Conservation (phyloP, 139 green algal species). For the Asterochloris sp. region DNA sequence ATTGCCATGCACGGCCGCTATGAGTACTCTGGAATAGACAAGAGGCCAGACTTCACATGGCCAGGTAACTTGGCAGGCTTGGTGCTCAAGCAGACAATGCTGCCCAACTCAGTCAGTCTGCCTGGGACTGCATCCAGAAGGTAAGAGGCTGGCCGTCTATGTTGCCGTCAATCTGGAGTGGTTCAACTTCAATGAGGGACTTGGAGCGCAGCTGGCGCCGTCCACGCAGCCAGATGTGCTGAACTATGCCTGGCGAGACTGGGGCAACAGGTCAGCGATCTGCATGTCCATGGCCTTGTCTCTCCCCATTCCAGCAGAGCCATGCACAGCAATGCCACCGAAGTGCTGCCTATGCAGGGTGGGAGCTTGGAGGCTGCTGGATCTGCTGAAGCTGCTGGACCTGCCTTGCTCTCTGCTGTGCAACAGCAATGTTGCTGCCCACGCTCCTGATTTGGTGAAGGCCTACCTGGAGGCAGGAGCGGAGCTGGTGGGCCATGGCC, state of each 20-base stretch:
- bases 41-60: too few relatives aligned
- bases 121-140: too few relatives aligned
- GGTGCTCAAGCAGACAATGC: too few relatives aligned
- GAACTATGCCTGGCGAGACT: constrained; percentile 11
- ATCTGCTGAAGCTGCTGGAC: not conserved
- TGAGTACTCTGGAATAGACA: too few relatives aligned
- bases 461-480: not conserved
- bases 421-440: constrained; percentile 4
- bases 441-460: constrained; percentile 2
- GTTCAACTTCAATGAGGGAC: not conserved
- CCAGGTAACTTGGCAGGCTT: too few relatives aligned
- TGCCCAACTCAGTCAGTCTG: too few relatives aligned
- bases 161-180: constrained; percentile 8
- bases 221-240: not conserved
- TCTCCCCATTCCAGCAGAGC: not conserved
- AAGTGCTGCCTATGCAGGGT: not conserved
- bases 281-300: not conserved
- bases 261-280: constrained; percentile 4
- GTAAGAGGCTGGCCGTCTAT: constrained; percentile 1
- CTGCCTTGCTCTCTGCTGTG: constrained; percentile 4
- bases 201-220: constrained; percentile 1
- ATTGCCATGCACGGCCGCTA: too few relatives aligned
- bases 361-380: constrained; percentile 10
- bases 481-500: constrained; percentile 11
- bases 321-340: not conserved